Base-by-base conservation (phyloP, 2,329 filamentous ascomycete genomes). In the Fusarium acutatum region DNA sequence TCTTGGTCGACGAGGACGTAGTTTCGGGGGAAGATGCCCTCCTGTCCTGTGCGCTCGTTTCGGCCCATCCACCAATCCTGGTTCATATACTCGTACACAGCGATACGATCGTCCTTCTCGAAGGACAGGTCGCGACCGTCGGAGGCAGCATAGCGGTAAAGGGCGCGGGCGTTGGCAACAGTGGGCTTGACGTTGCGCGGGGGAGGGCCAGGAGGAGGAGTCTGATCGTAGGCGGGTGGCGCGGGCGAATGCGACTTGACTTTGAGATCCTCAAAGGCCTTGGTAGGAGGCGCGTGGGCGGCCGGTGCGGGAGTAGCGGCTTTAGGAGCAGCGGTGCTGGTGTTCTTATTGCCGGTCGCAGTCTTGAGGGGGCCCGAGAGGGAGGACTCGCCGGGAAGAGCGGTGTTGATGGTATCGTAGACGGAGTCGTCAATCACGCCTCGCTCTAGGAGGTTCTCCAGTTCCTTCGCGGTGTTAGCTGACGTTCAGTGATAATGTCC, bases 61-160 rank as follows among this genome's bases (percentile, higher is more conserved):
- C 89, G 90, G 75, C 96, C 96, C 87, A 94, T 92, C 94, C 95
- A 98, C 96, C 96, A 98, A 83, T 98, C 95, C 71, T 92, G 90
- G 83, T 98, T 98, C 92, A 97, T 96, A 86, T 97, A 95, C 84
- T 97, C 94, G 74, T 91, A 89, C 28, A 98, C 93, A 67, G 90
- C 88, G 76, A 98, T 87, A 73, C 88, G 87, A 84, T 98, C 96
- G 80, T 95, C 92, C 70, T 92, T 91, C 80, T 94, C 90, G 67
- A 98, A 90, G 6, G 89, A 90, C 72, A 97, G 87, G 81, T 98
- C 96, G 67, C 94, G 94, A 8, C 91, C 88, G 80, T 97, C 95
- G 44, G 92, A 82, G 14, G 92, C 93, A 38, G 87, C 88, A 86
- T 98, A 98, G 71, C 89, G 88, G 86, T 97, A 98, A 54, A 97